Evolutionary conservation across 257 asterid species (phyloP), one percentile per base, ranked within the genome.

Genomic region (Anisodus acutangulus): DNA sequence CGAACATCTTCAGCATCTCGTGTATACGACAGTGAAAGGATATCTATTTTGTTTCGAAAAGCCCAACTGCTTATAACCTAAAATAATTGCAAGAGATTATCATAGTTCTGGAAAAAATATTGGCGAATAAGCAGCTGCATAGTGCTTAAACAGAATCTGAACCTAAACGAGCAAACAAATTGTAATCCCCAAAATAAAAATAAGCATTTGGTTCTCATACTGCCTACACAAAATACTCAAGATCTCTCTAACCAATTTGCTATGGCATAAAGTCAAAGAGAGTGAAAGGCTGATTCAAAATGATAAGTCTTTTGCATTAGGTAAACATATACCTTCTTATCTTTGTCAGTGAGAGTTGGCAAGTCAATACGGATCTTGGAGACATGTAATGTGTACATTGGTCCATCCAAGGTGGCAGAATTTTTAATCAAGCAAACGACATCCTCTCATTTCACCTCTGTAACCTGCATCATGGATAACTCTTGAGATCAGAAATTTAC

Each of bases 1-100:
- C 97, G 97, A 83, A 95, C 98, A 89, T 95, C 99, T 89, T 92
- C 96, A 10, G 99, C 99, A 69, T 93, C 93, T 16, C 96, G 90
- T 11, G 99, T 95, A 72, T 90, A 94, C 37, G 99, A 94, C 60
- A 95, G 87, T 35, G 99, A 95, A 78, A 95, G 92, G 81, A 95
- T 94, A 85, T 95, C 99, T 82, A 95, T 93, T 89, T 94, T 94
- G 89, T 95, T 95, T 83, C 92, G 84, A 83, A 89, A 91, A 71
- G 98, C 99, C 99, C 99, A 95, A 7, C 94, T 86, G 91, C 98
- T 90, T 81, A 95, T 92, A 83, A 91, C 90, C 99, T 95, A 93
- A 88, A 88, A 82, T 47, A 78, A 26, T 76, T 26, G 10, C 81
- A 51, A 4, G 62, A 76, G 47, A 74, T 10, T 51, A 76, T 51